Evolutionary conservation across 495 filamentous ascomycete genomes (phyloP).

Genomic region (Rhypophila decipiens): DNA sequence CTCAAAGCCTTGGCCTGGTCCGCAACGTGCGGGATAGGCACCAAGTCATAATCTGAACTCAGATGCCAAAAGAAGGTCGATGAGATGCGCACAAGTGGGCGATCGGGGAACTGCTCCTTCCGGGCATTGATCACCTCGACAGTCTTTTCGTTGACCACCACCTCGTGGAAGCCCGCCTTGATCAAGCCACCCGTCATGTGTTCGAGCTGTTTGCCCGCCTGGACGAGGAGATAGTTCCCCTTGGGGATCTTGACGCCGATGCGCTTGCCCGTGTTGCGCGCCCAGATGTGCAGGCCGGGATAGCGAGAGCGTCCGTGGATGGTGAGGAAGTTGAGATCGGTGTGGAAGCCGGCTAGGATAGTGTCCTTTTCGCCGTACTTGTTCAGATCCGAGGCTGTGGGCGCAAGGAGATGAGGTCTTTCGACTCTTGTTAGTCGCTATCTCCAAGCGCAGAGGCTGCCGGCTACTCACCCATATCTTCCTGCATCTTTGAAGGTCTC

Average conservation of each 20-base stretch:
- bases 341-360: slow-evolving; percentile 49
- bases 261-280: slow-evolving; percentile 43
- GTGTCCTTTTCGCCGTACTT: slow-evolving; percentile 43
- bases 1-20: slow-evolving; percentile 29
- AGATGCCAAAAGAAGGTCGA: slow-evolving; percentile 49
- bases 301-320: slow-evolving; percentile 50
- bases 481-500: slow-evolving; percentile 41
- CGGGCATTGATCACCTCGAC: slow-evolving; percentile 30
- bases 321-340: slow-evolving; percentile 49
- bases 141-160: slow-evolving; percentile 43
- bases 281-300: slow-evolving; percentile 48
- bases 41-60: slow-evolving; percentile 38
- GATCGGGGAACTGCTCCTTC: slow-evolving; percentile 24
- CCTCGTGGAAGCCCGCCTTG: slow-evolving; percentile 49
- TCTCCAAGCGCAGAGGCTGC: neutral
- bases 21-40: slow-evolving; percentile 33
- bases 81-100: slow-evolving; percentile 41
- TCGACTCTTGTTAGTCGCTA: neutral
- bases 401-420: slow-evolving; percentile 46
- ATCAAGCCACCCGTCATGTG: slow-evolving; percentile 45
- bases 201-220: slow-evolving; percentile 50
- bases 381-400: slow-evolving; percentile 42
- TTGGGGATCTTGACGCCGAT: slow-evolving; percentile 44
- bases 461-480: slow-evolving; percentile 36
- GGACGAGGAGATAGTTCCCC: slow-evolving; percentile 44